Evolutionary conservation across 225 moss, liverwort and hornwort species (phyloP), one percentile per base, ranked within the genome.

Genomic region (Polytrichum formosum): DNA sequence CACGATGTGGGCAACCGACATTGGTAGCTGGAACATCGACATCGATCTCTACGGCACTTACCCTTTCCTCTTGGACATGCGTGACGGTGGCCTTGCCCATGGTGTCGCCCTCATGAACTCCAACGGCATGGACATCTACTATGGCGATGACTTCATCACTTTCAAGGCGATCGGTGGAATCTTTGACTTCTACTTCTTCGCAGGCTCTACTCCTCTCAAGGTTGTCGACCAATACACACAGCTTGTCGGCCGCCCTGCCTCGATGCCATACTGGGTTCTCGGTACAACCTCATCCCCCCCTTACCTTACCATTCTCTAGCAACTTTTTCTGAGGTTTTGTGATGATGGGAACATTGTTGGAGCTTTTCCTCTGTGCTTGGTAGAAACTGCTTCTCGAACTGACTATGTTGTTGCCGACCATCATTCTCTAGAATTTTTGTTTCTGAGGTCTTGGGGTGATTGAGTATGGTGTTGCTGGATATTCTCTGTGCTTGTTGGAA

Each of bases 231-330:
- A 96, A 72, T 89, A 88, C 67, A 91, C 93, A 61, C 76, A 83
- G 69, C 77, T 96, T 37, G 82, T 93, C 1, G 93, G 96, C 72
- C 88, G 90, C 7, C 96, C 96, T 26, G 91, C 91, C 31, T 78
- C 90, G 21, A 96, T 96, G 93, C 93, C 93, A 28, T 96, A 91
- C 84, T 96, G 93, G 96, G 77, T 85, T 59, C 79, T 96, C 17
- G 96, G 93, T 96, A 56, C 72, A 77, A 35, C 26, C 1, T 63
- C 55, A 33, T 20, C 29, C 62, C 31, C 21, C 25, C 4, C 28
- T 4, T 5, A 2, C 25, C 13, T 64, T 37, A 13, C 37, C 37
- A 37, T 37, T 37, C 37, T 37, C 10, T 37, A 13, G 13, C 37
- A 37, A 37, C 10, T 3, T 37, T 37, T 37, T 37, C 37, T 37